A percentile compares a stretch with the other conserved stretches of the same genome.
Evolutionary conservation across 78 protist genomes (phyloP).

Genomic region (Speleostelium caveatum): DNA sequence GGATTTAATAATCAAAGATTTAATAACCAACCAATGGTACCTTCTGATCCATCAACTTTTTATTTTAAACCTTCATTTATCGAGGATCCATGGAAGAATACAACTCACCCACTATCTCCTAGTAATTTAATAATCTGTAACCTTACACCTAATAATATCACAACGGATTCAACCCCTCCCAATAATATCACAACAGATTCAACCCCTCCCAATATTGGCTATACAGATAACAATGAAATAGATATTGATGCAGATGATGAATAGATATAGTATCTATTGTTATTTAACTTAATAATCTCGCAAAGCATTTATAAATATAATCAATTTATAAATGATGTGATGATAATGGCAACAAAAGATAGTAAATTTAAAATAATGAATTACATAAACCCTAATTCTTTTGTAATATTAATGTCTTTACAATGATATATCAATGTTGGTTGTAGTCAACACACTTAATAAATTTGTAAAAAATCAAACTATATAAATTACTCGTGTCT

Average conservation of each 20-base stretch:
- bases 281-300: too few species aligned
- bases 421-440: too few species aligned
- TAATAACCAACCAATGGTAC: background rate
- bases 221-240: background rate
- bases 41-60: constrained; percentile 2
- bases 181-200: background rate
- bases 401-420: too few species aligned
- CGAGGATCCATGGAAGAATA: constrained; percentile 49
- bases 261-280: too few species aligned
- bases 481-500: too few species aligned
- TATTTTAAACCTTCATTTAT: constrained; percentile 26
- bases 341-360: too few species aligned
- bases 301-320: too few species aligned
- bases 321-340: too few species aligned
- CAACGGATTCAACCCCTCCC: background rate
- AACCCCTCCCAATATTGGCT: background rate
- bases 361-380: too few species aligned
- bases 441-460: too few species aligned
- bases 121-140: background rate
- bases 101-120: background rate
- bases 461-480: too few species aligned
- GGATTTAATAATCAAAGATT: background rate
- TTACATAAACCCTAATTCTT: too few species aligned
- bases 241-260: background rate
- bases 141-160: background rate